Evolutionary conservation across 768 basidiomycete genomes (phyloP), one percentile per base, ranked within the genome.

Genomic region (Sarcomyxa edulis): DNA sequence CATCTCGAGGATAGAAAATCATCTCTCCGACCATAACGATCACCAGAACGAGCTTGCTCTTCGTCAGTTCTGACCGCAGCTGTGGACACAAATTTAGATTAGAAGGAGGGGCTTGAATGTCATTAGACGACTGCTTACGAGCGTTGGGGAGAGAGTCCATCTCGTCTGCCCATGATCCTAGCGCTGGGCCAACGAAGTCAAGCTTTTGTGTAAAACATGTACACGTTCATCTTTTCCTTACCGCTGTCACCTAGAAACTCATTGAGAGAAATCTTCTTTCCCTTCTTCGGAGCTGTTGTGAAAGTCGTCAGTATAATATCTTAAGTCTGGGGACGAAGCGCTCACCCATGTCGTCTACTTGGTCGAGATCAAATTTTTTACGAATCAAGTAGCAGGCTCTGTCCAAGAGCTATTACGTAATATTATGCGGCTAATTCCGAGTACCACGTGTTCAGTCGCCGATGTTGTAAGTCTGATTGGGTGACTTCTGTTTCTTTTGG

Each of bases 101-200:
- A 32, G 45, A 14, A 35, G 25, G 10, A 15, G 24, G 10, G 29
- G 34, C 32, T 12, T 28, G 16, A 39, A 25, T 15, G 15, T 22
- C 24, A 43, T 15, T 12, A 39, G 21, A 30, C 9, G 8, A 24
- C 21, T 26, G 72, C 93, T 68, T 68, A 98, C 95, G 95, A 55
- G 91, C 94, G 51, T 79, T 85, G 19, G 95, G 95, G 45, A 98
- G 74, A 21, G 74, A 52, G 48, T 96, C 94, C 90, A 97, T 93
- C 64, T 98, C 96, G 59, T 98, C 96, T 6, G 96, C 96, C 96
- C 96, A 99, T 56, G 90, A 94, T 53, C 92, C 95, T 37, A 88
- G 66, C 37, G 81, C 90, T 92, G 43, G 10, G 35, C 36, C 37
- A 40, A 35, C 45, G 48, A 34, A 53, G 37, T 45, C 32, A 47